Evolutionary conservation across 148 eudicot genomes (phyloP).

Genomic region (Amaranthus palmeri): DNA sequence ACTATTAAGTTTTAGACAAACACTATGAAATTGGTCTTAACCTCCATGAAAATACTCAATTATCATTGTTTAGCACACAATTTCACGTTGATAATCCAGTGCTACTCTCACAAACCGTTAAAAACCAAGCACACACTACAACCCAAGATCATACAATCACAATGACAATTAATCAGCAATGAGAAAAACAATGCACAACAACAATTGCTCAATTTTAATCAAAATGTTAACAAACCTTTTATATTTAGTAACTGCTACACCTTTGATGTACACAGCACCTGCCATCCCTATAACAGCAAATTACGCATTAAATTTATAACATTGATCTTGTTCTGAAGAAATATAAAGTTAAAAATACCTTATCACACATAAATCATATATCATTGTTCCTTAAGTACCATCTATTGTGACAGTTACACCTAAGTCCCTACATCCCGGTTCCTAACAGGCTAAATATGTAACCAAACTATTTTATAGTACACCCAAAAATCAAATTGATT

Average conservation of each 20-base stretch:
- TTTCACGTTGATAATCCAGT: neutral
- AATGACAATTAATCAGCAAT: neutral
- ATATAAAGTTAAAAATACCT: neutral
- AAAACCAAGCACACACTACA: neutral
- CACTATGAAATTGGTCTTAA: neutral
- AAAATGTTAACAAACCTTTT: constrained; percentile 47
- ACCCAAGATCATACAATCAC: neutral
- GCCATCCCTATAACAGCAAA: constrained; percentile 67
- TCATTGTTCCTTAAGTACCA: neutral
- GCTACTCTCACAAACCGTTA: neutral
- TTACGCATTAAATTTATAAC: constrained; percentile 1
- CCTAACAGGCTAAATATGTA: neutral
- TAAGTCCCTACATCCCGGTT: neutral
- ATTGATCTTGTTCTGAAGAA: neutral
- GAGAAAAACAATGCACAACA: neutral
- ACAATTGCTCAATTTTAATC: neutral
- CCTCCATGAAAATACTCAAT: neutral
- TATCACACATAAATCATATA: neutral
- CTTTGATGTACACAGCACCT: constrained; percentile 92
- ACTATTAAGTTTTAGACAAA: neutral
- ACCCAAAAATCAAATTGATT: too few relatives aligned
- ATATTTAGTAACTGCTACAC: constrained; percentile 82
- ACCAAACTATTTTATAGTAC: too few relatives aligned
- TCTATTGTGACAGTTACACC: neutral
- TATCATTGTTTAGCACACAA: neutral